Evolutionary conservation across 2,329 filamentous ascomycete species (phyloP), one percentile per base, ranked within the genome.

Genomic region (Fusarium tricinctum): DNA sequence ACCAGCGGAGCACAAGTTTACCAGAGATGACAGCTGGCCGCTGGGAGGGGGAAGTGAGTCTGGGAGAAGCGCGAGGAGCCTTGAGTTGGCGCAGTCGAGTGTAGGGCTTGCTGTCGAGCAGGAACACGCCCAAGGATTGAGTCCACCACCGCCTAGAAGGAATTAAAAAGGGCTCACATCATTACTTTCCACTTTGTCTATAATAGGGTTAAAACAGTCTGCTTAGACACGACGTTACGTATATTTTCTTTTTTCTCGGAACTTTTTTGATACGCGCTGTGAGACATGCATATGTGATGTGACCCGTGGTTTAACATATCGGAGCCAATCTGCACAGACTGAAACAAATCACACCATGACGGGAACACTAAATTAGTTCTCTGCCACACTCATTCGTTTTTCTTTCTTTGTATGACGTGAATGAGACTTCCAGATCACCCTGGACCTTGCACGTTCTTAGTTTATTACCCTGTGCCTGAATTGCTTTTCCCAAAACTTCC

Each of bases 121-220:
- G 9, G 69, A 68, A 28, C 44, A 54, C n/a, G 60, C 62, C 35
- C 71, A 73, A 30, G 71, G 71, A 42, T 48, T 73, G 35, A 72
- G 69, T 17, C 71, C 71, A 40, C 71, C 71, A 44, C 71, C 71
- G 40, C 71, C 71, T 58, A 53, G 66, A 10, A 67, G 66, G 40
- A 48, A 32, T 46, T 69, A 20, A 68, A 57, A 68, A 57, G 30
- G 56, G 40, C 33, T 45, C 48, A 51, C 35, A 45, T 15, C 26
- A 40, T 56, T 50, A 38, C 14, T 47, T 62, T 62, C 35, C 35
- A 33, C 40, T 48, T 61, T 61, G 45, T 44, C 46, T 66, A 42
- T 50, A 67, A 39, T 53, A 69, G 58, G 49, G 42, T 22, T 48
- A 38, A 22, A 59, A 58, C 5, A 30, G 14, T 48, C 28, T 56